Base-by-base conservation (phyloP, 2,329 filamentous ascomycete genomes). In the Rhynchosporium secalis region DNA sequence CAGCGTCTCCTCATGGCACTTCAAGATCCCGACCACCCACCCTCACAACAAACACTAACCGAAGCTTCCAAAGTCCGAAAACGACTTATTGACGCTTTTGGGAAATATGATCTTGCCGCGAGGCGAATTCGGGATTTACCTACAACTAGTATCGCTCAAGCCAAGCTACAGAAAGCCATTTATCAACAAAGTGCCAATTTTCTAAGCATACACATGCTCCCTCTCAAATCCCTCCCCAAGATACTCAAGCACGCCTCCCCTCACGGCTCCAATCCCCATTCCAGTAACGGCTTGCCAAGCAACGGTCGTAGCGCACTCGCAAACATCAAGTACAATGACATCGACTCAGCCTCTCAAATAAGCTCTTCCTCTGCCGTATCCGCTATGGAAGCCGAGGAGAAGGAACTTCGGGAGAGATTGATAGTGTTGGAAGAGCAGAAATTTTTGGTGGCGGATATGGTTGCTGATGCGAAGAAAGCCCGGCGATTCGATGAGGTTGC, bases 171-270 rank as follows among this genome's bases (percentile, higher is more conserved):
- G 72, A 87, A 84, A 71, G 83, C 86, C 2, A 84, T 91, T 31
- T 87, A 90, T 65, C 82, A 86, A 66, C 86, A 90, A 76, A 86
- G 87, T 4, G 85, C 83, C 58, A 86, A 81, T 69, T 91, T 91
- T 70, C 76, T 91, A 13, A 87, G 89, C 67, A 77, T 89, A 0
- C 86, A 91, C 68, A 91, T 91, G 88, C 79, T 91, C n/a, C 88
- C 88, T 0, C 76, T 91, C 12, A 89, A 85, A 73, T 78, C 81
- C 0, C 76, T 86, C 1, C 83, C 83, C 0, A 85, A 83, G 65
- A 74, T 86, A n/a, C 77, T 86, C 36, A 85, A 83, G 51, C 85
- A 87, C 12, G 87, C 87, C 0, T 80, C 86, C 2, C 80, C 84
- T 75, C 67, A 78, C 76, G 13, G 70, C 78, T 77, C 64, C 75